Evolutionary conservation across 2,329 filamentous ascomycete species (phyloP).

Genomic region (Calonectria hongkongensis): DNA sequence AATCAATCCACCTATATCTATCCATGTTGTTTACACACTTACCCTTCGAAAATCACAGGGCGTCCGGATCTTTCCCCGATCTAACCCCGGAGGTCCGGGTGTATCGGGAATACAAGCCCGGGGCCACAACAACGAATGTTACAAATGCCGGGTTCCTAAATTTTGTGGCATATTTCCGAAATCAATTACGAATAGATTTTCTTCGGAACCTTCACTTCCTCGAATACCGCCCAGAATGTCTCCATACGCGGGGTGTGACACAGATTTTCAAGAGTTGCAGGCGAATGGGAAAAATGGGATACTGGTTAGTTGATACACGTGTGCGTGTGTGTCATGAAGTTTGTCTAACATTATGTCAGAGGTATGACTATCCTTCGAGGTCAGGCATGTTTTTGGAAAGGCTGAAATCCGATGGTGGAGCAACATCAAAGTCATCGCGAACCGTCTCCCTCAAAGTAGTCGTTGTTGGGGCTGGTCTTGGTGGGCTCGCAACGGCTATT

Average conservation of each 20-base stretch:
- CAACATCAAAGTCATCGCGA: neutral
- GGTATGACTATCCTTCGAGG: constrained; percentile 31
- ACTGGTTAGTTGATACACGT: neutral
- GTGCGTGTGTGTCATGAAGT: too few relatives aligned
- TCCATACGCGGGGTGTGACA: neutral
- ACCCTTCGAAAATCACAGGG: too few relatives aligned
- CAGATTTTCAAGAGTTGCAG: neutral
- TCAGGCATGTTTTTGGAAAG: constrained; percentile 25
- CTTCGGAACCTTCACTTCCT: neutral
- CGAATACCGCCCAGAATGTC: constrained; percentile 5
- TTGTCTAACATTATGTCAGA: neutral
- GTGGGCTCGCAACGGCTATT: constrained; percentile 64
- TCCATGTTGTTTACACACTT: too few relatives aligned
- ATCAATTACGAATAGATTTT: neutral
- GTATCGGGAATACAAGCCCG: neutral
- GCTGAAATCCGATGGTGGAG: neutral
- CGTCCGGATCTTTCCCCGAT: neutral
- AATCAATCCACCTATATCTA: constrained; percentile 19
- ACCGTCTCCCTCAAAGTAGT: constrained; percentile 16
- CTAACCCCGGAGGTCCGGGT: neutral
- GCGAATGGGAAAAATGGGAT: neutral
- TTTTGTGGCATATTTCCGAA: neutral
- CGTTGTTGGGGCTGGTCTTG: constrained; percentile 64
- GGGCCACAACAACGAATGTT: neutral
- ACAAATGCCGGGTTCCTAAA: neutral